Evolutionary conservation across 2,329 filamentous ascomycete species (phyloP).

Genomic region (Chrysoporthe cubensis): DNA sequence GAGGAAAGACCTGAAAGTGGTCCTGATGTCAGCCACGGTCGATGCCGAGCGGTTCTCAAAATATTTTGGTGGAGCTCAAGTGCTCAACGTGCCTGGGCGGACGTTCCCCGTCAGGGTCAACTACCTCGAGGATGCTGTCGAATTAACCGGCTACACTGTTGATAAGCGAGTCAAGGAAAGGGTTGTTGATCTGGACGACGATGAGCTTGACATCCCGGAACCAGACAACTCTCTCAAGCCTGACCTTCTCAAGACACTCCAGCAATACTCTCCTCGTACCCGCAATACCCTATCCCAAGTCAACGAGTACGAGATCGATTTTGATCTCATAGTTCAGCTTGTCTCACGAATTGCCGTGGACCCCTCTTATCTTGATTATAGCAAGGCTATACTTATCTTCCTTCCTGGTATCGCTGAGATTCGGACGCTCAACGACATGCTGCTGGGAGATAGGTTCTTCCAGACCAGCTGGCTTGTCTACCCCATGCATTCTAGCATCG

Average conservation of each 20-base stretch:
- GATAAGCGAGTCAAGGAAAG: conserved; percentile 57
- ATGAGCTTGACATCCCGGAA: conserved; percentile 58
- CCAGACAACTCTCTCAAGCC: conserved; percentile 55
- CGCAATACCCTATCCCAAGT: conserved; percentile 74
- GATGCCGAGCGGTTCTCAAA: conserved; percentile 89
- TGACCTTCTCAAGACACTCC: conserved; percentile 67
- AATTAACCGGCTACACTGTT: conserved; percentile 75
- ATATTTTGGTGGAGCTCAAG: conserved; percentile 83
- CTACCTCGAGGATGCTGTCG: conserved; percentile 91
- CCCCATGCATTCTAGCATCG: conserved; percentile 90
- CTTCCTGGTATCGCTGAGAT: conserved; percentile 95
- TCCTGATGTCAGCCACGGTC: conserved; percentile 97
- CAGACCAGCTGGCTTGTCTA: conserved; percentile 80
- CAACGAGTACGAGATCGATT: conserved; percentile 91
- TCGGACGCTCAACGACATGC: conserved; percentile 81
- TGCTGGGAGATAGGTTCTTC: conserved; percentile 78
- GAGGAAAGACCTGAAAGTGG: conserved; percentile 83
- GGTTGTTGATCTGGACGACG: conserved; percentile 59
- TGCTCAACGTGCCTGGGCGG: conserved; percentile 87
- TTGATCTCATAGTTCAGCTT: conserved; percentile 80
- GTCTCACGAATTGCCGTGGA: conserved; percentile 76
- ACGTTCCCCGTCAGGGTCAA: conserved; percentile 90
- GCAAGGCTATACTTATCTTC: conserved; percentile 92
- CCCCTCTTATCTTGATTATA: conserved; percentile 69
- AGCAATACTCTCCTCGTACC: conserved; percentile 76